Percentiles rank a stretch among this genome's conserved stretches.
These are phyloP conservation scores for Inga laurina DNA, from an alignment of 306 rosid species.

Conservation along the genomic window DNA sequence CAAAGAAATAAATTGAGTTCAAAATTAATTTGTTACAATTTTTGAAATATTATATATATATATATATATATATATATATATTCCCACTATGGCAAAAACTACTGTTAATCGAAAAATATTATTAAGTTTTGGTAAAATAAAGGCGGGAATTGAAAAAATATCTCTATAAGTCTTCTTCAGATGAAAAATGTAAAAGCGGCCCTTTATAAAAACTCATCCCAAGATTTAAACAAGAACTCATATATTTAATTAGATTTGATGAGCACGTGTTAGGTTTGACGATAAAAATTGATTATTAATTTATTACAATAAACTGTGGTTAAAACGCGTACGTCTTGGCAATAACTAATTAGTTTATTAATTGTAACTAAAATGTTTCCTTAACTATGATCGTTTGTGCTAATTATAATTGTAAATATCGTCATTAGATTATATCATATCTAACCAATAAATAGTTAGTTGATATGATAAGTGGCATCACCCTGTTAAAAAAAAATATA, in stretches of 20 bases:
- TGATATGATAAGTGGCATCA: too few relatives aligned
- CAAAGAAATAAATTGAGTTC: not conserved
- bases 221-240: too few relatives aligned
- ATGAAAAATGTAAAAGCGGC: too few relatives aligned
- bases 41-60: not conserved
- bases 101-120: too few relatives aligned
- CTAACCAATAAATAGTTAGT: too few relatives aligned
- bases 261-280: not conserved
- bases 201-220: too few relatives aligned
- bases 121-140: too few relatives aligned
- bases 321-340: not conserved
- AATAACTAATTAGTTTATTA: not conserved
- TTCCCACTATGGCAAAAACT: too few relatives aligned
- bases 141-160: too few relatives aligned
- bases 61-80: too few relatives aligned
- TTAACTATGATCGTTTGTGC: not conserved
- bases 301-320: not conserved
- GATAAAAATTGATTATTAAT: not conserved
- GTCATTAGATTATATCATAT: not conserved
- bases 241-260: not conserved
- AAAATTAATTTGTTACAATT: not conserved
- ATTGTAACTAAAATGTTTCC: not conserved
- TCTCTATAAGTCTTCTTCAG: too few relatives aligned
- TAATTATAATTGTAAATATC: not conserved
- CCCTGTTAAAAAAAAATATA: too few relatives aligned